A percentile compares a stretch with the other conserved stretches of the same genome.
Conservation (phyloP, 176 grass and related monocot genomes). For the Oryza meyeriana region DNA sequence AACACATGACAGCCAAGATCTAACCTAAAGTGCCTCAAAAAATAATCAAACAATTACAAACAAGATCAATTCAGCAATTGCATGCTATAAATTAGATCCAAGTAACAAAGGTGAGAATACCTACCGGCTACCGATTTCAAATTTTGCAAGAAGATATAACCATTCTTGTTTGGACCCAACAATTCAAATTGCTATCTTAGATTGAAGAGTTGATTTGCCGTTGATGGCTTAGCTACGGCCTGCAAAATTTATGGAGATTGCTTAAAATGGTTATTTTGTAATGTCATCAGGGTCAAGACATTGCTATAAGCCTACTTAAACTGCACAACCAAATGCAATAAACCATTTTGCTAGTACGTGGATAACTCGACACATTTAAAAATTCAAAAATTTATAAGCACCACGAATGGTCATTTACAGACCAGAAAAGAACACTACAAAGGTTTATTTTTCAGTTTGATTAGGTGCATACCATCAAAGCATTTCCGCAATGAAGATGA, state of each 20-base stretch:
- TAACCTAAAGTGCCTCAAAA: too few relatives aligned
- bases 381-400: background rate
- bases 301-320: background rate
- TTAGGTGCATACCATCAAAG: slow-evolving; percentile 78
- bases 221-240: slow-evolving; percentile 95
- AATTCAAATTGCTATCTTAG: slow-evolving; percentile 88
- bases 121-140: slow-evolving; percentile 90
- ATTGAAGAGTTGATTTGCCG: slow-evolving; percentile 74
- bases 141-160: slow-evolving; percentile 92
- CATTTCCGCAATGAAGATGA: slow-evolving; percentile 90
- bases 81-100: background rate
- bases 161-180: slow-evolving; percentile 85
- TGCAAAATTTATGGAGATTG: slow-evolving; percentile 42
- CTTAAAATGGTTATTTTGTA: background rate
- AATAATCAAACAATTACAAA: too few relatives aligned
- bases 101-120: slow-evolving; percentile 24
- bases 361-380: background rate
- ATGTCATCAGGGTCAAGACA: background rate
- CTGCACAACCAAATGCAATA: background rate
- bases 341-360: background rate
- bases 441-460: background rate
- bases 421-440: background rate
- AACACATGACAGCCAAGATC: too few relatives aligned
- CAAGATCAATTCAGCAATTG: slow-evolving; percentile 25
- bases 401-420: slow-evolving; percentile 1